A percentile compares a stretch with the other conserved stretches of the same genome.
These are phyloP conservation scores for Aquilaria malaccensis DNA, from an alignment of 345 rosid species.

Conservation along the genomic window DNA sequence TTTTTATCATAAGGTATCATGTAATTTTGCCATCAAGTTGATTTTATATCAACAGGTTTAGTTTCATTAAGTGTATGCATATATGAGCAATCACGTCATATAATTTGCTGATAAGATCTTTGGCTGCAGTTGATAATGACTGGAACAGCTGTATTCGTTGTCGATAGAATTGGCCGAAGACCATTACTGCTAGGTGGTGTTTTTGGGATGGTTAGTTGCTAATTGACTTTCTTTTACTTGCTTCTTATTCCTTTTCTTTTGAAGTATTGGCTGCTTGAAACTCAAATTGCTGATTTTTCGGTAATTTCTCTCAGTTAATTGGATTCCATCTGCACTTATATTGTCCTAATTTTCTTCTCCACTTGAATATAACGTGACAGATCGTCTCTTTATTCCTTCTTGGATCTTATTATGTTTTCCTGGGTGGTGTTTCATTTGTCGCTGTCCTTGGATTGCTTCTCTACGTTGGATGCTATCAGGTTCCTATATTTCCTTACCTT, in stretches of 20 bases:
- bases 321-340: conserved; percentile 2
- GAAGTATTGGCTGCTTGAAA: conserved; percentile 14
- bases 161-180: conserved; percentile 92
- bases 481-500: conserved; percentile 20
- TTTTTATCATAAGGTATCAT: no score
- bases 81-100: no score
- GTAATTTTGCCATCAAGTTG: no score
- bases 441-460: conserved; percentile 80
- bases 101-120: background rate
- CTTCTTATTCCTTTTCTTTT: conserved; percentile 7
- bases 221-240: conserved; percentile 6
- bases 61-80: no score
- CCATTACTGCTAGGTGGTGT: conserved; percentile 88
- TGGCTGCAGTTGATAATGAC: conserved; percentile 80
- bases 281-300: background rate
- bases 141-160: conserved; percentile 72
- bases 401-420: conserved; percentile 85
- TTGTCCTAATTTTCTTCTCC: background rate
- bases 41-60: no score
- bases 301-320: background rate
- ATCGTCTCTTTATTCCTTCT: conserved; percentile 72
- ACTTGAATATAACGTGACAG: conserved; percentile 27
- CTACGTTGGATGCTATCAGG: conserved; percentile 98
- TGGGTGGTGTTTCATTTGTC: conserved; percentile 49
- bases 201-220: conserved; percentile 68